A percentile compares a stretch with the other conserved stretches of the same genome.
These are phyloP conservation scores for Suillus tomentosus DNA, from an alignment of 768 basidiomycete species.

Conservation along the genomic window DNA sequence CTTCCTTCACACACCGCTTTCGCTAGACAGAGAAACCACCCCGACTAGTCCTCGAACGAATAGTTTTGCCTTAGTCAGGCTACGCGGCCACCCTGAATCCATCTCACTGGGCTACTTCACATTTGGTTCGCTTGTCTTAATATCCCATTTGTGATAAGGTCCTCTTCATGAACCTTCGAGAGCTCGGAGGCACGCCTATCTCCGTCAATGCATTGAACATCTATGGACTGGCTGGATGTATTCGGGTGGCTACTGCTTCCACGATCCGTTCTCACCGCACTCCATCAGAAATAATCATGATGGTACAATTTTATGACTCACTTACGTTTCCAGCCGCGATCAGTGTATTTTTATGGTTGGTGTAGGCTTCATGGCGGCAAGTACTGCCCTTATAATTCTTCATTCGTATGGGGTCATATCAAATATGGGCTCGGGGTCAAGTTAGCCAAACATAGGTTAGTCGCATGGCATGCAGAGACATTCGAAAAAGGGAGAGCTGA, in stretches of 20 bases:
- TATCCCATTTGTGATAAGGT: not conserved
- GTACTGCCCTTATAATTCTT: not conserved
- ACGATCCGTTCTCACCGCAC: slow-evolving; percentile 8
- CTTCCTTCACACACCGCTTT: not conserved
- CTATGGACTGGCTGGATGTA: not conserved
- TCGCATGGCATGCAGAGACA: not conserved
- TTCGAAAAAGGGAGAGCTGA: too few species aligned
- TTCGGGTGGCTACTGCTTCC: not conserved
- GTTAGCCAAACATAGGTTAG: not conserved
- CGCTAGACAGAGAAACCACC: not conserved
- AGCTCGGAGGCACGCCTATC: not conserved
- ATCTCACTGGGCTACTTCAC: not conserved
- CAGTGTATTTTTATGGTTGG: slow-evolving; percentile 2
- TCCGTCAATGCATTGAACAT: not conserved
- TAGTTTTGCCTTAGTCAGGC: not conserved
- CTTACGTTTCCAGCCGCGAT: not conserved
- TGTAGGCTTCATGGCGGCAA: not conserved
- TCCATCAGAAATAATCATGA: not conserved
- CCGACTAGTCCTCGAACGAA: not conserved
- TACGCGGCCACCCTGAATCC: not conserved
- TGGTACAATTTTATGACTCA: not conserved
- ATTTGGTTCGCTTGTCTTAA: not conserved
- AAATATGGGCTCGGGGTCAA: too few species aligned
- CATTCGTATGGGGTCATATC: not conserved
- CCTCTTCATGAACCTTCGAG: not conserved